Evolutionary conservation across 208 protist species (phyloP).

Genomic region (Trypanosoma lewisi): DNA sequence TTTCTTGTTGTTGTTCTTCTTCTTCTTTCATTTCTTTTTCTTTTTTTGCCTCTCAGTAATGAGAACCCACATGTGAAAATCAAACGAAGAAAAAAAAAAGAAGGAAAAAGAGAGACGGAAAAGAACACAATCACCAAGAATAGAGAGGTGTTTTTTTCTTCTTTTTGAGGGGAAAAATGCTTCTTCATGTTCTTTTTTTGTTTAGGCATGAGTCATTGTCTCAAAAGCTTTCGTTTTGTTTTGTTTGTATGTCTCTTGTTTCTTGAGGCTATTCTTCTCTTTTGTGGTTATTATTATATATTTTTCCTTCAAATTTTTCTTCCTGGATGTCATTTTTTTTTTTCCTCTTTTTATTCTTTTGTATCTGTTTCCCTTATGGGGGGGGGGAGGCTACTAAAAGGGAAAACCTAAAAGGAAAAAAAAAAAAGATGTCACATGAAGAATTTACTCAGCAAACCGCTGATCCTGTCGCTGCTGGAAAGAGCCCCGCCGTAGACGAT

Average conservation of each 20-base stretch:
- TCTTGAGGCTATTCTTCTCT: too few species aligned
- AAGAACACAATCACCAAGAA: too few species aligned
- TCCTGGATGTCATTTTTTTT: conserved; percentile 20
- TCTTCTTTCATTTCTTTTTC: conserved; percentile 20
- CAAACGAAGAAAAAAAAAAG: neutral
- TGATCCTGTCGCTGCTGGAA: conserved; percentile 17
- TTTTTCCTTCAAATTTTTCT: too few species aligned
- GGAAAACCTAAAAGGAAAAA: conserved; percentile 22
- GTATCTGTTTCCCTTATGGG: conserved; percentile 22
- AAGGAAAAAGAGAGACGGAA: too few species aligned
- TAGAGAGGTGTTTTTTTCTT: too few species aligned
- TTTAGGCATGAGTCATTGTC: too few species aligned
- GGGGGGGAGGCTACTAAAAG: too few species aligned
- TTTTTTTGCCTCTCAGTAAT: conserved; percentile 14
- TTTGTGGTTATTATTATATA: too few species aligned
- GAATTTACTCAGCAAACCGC: conserved; percentile 12
- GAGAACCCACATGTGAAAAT: neutral
- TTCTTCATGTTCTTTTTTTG: too few species aligned
- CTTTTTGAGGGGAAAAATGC: too few species aligned
- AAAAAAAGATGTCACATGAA: conserved; percentile 24
- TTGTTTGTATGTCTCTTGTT: too few species aligned
- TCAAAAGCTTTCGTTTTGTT: too few species aligned
- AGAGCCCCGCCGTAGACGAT: conserved; percentile 45
- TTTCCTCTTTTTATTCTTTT: conserved; percentile 27
- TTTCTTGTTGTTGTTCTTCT: conserved; percentile 11